A percentile compares a stretch with the other conserved stretches of the same genome.
phyloP scores from a whole-genome alignment of 228 moss, liverwort and hornwort genomes.

The Sphagnum magellanicum region DNA sequence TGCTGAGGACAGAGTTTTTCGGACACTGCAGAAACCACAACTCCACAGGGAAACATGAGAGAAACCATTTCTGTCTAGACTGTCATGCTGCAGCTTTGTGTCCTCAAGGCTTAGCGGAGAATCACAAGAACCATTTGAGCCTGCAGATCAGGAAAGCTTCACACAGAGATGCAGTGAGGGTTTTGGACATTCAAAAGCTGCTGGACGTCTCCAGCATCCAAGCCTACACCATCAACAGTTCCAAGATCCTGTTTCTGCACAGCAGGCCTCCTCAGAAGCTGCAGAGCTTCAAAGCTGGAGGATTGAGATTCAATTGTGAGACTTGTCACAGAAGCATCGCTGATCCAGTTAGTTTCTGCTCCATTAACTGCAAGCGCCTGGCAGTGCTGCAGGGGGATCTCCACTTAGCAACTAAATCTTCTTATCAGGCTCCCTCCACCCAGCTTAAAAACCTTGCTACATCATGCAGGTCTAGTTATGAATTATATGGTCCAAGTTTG shows the following conservation, averaged over 20 bases:
- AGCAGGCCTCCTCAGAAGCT: constrained; percentile 52
- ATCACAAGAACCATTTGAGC: constrained; percentile 12
- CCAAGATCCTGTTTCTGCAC: constrained; percentile 27
- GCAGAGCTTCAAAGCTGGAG: constrained; percentile 15
- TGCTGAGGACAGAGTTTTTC: background rate
- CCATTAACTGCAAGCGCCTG: constrained; percentile 48
- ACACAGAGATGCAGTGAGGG: constrained; percentile 12
- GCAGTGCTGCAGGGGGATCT: constrained; percentile 27
- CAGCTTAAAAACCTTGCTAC: too few relatives aligned
- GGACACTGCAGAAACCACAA: background rate
- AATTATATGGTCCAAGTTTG: too few relatives aligned
- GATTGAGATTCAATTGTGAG: constrained; percentile 44
- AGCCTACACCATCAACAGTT: constrained; percentile 18
- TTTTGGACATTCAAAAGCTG: constrained; percentile 11
- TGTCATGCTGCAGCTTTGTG: constrained; percentile 14
- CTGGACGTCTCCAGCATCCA: constrained; percentile 16
- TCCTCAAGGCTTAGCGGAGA: constrained; percentile 5
- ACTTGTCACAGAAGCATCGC: constrained; percentile 53
- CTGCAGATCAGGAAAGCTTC: constrained; percentile 31
- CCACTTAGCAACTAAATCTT: background rate
- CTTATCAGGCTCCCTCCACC: too few relatives aligned
- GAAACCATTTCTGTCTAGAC: constrained; percentile 23
- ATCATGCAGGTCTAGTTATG: too few relatives aligned
- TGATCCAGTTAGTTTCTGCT: constrained; percentile 60
- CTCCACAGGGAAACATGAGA: constrained; percentile 18